Percentiles rank a stretch among this genome's conserved stretches.
Evolutionary conservation across 805 yeast genomes (phyloP).

Genomic region (Ogataea wickerhamii): DNA sequence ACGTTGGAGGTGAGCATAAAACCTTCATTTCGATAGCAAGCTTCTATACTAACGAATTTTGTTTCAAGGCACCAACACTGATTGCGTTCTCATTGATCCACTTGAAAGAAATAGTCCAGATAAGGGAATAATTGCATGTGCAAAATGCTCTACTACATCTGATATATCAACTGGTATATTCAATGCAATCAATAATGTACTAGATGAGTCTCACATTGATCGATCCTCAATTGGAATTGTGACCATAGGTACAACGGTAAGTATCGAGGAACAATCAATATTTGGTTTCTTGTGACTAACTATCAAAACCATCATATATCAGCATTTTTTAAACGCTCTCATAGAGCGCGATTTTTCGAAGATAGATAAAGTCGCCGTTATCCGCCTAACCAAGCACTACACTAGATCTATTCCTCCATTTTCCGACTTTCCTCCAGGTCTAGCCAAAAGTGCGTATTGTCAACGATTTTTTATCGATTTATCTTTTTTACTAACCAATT

Average conservation of each 20-base stretch:
- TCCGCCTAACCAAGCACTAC: slow-evolving; percentile 41
- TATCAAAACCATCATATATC: neutral
- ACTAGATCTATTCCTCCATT: slow-evolving; percentile 37
- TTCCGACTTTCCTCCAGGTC: slow-evolving; percentile 40
- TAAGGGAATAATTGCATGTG: slow-evolving; percentile 37
- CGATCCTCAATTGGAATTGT: slow-evolving; percentile 34
- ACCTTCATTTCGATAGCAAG: no score
- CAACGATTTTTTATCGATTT: neutral
- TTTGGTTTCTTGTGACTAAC: neutral
- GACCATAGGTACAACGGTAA: slow-evolving; percentile 44
- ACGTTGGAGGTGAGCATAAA: slow-evolving; percentile 8
- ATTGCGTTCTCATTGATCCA: slow-evolving; percentile 42
- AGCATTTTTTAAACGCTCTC: slow-evolving; percentile 46
- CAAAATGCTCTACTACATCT: slow-evolving; percentile 40
- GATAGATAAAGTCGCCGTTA: slow-evolving; percentile 40
- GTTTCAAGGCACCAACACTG: slow-evolving; percentile 45
- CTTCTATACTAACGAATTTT: neutral
- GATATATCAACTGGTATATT: slow-evolving; percentile 42
- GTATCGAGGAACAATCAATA: neutral
- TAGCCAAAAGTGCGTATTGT: slow-evolving; percentile 15
- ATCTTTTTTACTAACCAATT: slow-evolving; percentile 1
- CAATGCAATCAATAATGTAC: slow-evolving; percentile 34
- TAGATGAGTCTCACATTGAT: slow-evolving; percentile 13
- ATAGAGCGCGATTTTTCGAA: slow-evolving; percentile 41
- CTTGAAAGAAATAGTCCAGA: slow-evolving; percentile 14